Percentiles rank a stretch among this genome's conserved stretches.
phyloP scores from a whole-genome alignment of 495 filamentous ascomycete species.

The Diplogelasinospora grovesii region DNA sequence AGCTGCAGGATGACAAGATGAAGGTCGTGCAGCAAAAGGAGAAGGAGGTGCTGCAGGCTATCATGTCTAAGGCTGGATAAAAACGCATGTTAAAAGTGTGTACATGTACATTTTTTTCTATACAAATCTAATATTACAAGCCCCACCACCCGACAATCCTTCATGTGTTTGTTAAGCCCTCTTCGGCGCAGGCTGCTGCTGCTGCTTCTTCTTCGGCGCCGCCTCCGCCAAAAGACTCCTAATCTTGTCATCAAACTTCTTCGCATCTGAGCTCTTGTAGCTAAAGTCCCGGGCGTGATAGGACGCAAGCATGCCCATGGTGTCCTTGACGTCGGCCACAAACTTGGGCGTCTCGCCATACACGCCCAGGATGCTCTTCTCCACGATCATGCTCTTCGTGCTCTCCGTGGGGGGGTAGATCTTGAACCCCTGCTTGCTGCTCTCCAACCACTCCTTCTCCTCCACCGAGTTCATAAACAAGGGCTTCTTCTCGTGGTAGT shows the following conservation, averaged over 20 bases:
- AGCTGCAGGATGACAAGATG: constrained; percentile 62
- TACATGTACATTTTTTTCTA: background rate
- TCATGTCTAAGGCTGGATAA: constrained; percentile 13
- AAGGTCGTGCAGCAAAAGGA: constrained; percentile 61
- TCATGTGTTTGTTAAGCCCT: constrained; percentile 1
- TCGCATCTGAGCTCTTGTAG: constrained; percentile 15
- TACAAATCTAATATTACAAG: background rate
- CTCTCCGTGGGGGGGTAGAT: constrained; percentile 13
- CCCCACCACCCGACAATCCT: too few relatives aligned
- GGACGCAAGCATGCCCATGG: constrained; percentile 25
- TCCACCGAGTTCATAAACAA: constrained; percentile 24
- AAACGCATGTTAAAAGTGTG: constrained; percentile 2
- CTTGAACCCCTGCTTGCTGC: constrained; percentile 5
- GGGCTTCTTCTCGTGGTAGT: constrained; percentile 16
- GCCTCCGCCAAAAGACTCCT: constrained; percentile 17
- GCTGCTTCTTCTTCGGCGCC: too few relatives aligned
- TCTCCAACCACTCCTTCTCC: constrained; percentile 34
- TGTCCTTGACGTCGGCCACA: constrained; percentile 24
- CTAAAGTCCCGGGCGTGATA: constrained; percentile 24
- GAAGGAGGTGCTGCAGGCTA: constrained; percentile 53
- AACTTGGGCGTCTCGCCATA: constrained; percentile 29
- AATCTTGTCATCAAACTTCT: constrained; percentile 21
- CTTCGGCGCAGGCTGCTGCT: constrained; percentile 8
- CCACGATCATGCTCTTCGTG: constrained; percentile 31
- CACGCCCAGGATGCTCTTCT: constrained; percentile 34